A percentile compares a stretch with the other conserved stretches of the same genome.
phyloP scores from a whole-genome alignment of 2,329 filamentous ascomycete species.

The Torrubiella hemipterigena region DNA sequence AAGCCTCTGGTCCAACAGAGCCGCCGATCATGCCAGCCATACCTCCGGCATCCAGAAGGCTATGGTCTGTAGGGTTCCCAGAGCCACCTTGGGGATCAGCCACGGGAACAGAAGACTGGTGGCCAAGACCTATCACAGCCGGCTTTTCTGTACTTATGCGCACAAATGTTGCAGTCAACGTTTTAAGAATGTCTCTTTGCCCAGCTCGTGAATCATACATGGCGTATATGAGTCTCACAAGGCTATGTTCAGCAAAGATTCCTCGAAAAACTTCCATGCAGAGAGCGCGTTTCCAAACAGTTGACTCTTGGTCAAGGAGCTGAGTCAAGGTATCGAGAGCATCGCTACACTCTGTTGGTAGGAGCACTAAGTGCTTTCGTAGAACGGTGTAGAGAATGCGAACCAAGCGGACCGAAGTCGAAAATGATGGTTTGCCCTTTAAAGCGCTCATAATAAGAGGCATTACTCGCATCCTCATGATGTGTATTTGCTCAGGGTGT shows the following conservation, averaged over 20 bases:
- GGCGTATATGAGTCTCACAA: slow-evolving; percentile 69
- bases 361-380: slow-evolving; percentile 61
- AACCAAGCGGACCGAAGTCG: slow-evolving; percentile 69
- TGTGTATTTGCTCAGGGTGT: slow-evolving; percentile 70
- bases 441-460: slow-evolving; percentile 70
- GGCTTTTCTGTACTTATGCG: slow-evolving; percentile 86
- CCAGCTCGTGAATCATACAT: slow-evolving; percentile 65
- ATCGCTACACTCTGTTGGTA: slow-evolving; percentile 72
- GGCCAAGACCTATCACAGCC: slow-evolving; percentile 72
- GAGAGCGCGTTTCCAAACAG: slow-evolving; percentile 74
- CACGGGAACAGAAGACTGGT: slow-evolving; percentile 74
- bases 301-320: slow-evolving; percentile 74
- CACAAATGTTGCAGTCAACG: slow-evolving; percentile 81
- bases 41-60: slow-evolving; percentile 79
- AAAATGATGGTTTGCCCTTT: slow-evolving; percentile 67
- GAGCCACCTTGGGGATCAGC: slow-evolving; percentile 40
- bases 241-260: slow-evolving; percentile 68
- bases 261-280: slow-evolving; percentile 86
- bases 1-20: slow-evolving; percentile 52
- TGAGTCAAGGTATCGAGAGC: slow-evolving; percentile 73
- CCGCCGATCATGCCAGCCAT: slow-evolving; percentile 78
- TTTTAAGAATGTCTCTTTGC: slow-evolving; percentile 65
- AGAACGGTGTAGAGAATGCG: slow-evolving; percentile 76
- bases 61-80: slow-evolving; percentile 59
- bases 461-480: slow-evolving; percentile 67